Conservation (phyloP, 176 grass and related monocot species). For the Pharus latifolius region DNA sequence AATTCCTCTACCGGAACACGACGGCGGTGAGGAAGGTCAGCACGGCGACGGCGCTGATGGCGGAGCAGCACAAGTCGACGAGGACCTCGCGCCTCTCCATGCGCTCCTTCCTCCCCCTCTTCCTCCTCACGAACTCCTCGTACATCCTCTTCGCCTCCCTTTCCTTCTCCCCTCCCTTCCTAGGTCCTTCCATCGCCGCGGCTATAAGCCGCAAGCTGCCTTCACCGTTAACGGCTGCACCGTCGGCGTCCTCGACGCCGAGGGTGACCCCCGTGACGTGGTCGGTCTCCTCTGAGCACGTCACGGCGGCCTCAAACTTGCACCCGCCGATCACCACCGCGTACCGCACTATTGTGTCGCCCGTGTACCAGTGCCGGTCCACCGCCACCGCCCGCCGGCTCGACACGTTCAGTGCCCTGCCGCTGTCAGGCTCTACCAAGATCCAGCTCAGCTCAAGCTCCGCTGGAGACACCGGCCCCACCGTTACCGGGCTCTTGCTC, state of each 20-base stretch:
- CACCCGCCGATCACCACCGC: constrained; percentile 27
- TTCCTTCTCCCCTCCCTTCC: neutral
- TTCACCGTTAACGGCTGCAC: constrained; percentile 22
- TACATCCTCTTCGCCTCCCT: constrained; percentile 17
- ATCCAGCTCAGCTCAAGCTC: constrained; percentile 58
- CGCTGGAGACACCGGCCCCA: neutral
- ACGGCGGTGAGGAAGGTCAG: constrained; percentile 27
- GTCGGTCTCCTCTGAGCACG: constrained; percentile 15
- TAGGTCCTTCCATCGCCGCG: constrained; percentile 20
- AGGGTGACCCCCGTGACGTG: constrained; percentile 33
- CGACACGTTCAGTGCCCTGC: constrained; percentile 27
- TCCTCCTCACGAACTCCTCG: constrained; percentile 43
- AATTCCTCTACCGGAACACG: constrained; percentile 11
- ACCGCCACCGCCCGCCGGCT: constrained; percentile 43
- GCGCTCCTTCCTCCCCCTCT: constrained; percentile 25
- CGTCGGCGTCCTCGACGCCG: constrained; percentile 35
- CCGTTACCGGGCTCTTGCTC: neutral
- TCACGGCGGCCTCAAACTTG: constrained; percentile 32
- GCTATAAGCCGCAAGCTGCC: constrained; percentile 16
- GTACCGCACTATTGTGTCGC: constrained; percentile 44
- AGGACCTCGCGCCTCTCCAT: constrained; percentile 32
- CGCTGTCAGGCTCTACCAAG: constrained; percentile 13
- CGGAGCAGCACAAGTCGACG: constrained; percentile 42
- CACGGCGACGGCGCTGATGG: constrained; percentile 44
- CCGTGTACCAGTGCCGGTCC: constrained; percentile 58